A percentile compares a stretch with the other conserved stretches of the same genome.
phyloP scores from a whole-genome alignment of 352 stramenopile species.

The Phytophthora pinifolia region DNA sequence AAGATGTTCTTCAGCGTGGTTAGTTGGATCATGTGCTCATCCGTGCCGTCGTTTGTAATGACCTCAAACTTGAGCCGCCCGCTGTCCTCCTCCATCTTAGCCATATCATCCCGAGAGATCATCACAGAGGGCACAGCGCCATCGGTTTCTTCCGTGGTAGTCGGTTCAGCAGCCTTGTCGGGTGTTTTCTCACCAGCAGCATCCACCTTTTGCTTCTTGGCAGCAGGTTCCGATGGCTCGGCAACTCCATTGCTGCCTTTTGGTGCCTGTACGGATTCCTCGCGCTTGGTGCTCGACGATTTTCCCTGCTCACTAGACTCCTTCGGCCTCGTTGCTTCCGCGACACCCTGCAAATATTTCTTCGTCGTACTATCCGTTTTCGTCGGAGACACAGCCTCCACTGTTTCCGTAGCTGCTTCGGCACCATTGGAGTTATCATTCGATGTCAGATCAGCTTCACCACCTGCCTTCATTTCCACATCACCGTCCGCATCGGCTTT shows the following conservation, averaged over 20 bases:
- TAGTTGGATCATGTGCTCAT: conserved; percentile 91
- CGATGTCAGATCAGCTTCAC: conserved; percentile 3
- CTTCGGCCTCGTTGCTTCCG: neutral
- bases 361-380: neutral
- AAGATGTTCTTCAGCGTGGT: conserved; percentile 99
- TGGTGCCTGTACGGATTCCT: conserved; percentile 11
- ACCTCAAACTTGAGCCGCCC: conserved; percentile 83
- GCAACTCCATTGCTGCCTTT: conserved; percentile 9
- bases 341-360: neutral
- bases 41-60: conserved; percentile 90
- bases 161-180: conserved; percentile 9
- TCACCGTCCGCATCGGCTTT: neutral
- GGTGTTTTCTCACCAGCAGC: neutral
- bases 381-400: neutral
- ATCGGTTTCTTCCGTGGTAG: conserved; percentile 1
- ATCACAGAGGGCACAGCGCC: conserved; percentile 40
- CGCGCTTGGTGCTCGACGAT: conserved; percentile 23
- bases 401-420: neutral
- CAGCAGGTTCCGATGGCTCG: conserved; percentile 5
- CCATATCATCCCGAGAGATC: conserved; percentile 87
- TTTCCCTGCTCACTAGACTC: conserved; percentile 10
- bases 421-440: neutral
- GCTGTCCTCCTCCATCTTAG: conserved; percentile 84
- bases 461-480: conserved; percentile 14
- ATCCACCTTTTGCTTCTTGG: conserved; percentile 49